Percentiles rank a stretch among this genome's conserved stretches.
Evolutionary conservation across 2,329 filamentous ascomycete species (phyloP).

Genomic region (Penicillium sp.): DNA sequence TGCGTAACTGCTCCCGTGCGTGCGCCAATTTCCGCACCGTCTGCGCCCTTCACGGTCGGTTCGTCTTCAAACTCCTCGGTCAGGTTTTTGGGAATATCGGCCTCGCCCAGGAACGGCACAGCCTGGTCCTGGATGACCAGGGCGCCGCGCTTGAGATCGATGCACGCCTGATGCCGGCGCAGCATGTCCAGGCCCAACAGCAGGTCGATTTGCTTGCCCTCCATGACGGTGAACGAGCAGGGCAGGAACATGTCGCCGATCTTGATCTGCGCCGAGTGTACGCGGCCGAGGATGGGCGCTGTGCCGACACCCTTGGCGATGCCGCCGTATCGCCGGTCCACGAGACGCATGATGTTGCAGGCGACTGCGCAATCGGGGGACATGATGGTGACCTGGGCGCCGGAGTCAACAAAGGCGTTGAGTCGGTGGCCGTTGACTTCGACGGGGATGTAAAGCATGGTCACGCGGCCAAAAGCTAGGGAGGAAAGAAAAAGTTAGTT

Average conservation of each 20-base stretch:
- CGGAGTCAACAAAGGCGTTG: slow-evolving; percentile 96
- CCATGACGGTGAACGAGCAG: slow-evolving; percentile 99
- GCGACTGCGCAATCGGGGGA: slow-evolving; percentile 87
- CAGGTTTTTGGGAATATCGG: slow-evolving; percentile 84
- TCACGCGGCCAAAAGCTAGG: slow-evolving; percentile 82
- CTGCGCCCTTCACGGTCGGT: slow-evolving; percentile 80
- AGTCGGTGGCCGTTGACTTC: slow-evolving; percentile 91
- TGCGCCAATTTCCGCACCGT: slow-evolving; percentile 85
- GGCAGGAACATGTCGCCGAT: slow-evolving; percentile 85
- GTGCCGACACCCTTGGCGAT: slow-evolving; percentile 93
- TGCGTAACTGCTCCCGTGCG: slow-evolving; percentile 68
- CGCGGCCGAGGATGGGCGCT: slow-evolving; percentile 88
- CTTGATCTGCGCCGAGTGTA: slow-evolving; percentile 93
- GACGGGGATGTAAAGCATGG: slow-evolving; percentile 94
- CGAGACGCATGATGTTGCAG: slow-evolving; percentile 93
- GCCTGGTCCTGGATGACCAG: slow-evolving; percentile 87
- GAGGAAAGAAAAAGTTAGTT: too few species aligned
- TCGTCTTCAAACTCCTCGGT: slow-evolving; percentile 74
- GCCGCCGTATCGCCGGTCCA: slow-evolving; percentile 88
- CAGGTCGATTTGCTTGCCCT: slow-evolving; percentile 93
- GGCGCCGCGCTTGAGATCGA: slow-evolving; percentile 82
- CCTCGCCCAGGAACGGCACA: slow-evolving; percentile 86
- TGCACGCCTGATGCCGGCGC: slow-evolving; percentile 89
- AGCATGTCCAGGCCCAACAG: slow-evolving; percentile 95
- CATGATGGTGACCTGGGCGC: slow-evolving; percentile 98